phyloP scores from a whole-genome alignment of 768 basidiomycete species.

The Tylopilus sp. region DNA sequence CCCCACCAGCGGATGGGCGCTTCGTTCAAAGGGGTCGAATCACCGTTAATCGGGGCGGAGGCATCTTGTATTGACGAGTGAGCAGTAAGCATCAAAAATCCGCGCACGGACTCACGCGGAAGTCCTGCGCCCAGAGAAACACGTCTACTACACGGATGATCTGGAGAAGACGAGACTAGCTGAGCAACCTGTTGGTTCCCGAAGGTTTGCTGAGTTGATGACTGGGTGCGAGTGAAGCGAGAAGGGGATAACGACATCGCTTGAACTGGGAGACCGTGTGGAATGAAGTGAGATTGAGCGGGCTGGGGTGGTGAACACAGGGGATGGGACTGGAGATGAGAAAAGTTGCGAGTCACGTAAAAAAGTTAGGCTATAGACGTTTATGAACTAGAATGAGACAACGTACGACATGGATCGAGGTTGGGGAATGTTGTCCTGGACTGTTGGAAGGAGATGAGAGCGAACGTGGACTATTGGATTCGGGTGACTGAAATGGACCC shows the following conservation, averaged over 20 bases:
- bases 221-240: constrained; percentile 13
- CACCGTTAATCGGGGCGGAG: background rate
- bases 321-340: constrained; percentile 4
- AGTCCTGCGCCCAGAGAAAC: constrained; percentile 11
- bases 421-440: constrained; percentile 9
- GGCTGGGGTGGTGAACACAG: constrained; percentile 3
- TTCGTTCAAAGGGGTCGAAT: constrained; percentile 16
- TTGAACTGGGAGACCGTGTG: constrained; percentile 5
- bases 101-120: background rate
- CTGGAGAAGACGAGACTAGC: background rate
- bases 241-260: background rate
- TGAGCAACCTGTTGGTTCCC: background rate
- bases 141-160: background rate
- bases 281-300: constrained; percentile 5
- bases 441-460: constrained; percentile 8
- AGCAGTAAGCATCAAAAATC: background rate
- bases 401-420: constrained; percentile 12
- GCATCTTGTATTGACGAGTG: background rate
- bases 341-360: too few relatives aligned
- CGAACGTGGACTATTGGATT: background rate
- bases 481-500: constrained; percentile 1
- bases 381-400: too few relatives aligned
- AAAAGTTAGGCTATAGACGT: too few relatives aligned
- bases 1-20: constrained; percentile 21
- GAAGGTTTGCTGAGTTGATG: constrained; percentile 16